Conservation (phyloP, 345 rosid genomes). For the Noccaea bulbosa region DNA sequence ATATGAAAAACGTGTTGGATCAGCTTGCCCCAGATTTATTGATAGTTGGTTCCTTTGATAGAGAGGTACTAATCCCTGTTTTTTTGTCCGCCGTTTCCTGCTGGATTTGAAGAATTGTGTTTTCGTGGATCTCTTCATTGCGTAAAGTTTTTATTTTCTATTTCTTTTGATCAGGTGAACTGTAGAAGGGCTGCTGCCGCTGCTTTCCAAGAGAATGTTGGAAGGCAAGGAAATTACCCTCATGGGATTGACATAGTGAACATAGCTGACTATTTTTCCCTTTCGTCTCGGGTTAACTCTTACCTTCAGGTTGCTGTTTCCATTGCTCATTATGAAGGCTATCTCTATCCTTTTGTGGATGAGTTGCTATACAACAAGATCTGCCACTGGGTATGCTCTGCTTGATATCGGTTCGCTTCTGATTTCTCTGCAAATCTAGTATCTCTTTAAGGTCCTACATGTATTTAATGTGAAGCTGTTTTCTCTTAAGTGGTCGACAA, state of each 20-base stretch:
- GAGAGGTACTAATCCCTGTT: slow-evolving; percentile 66
- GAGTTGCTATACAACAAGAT: slow-evolving; percentile 82
- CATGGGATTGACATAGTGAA: slow-evolving; percentile 98
- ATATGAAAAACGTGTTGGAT: slow-evolving; percentile 83
- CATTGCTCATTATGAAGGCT: slow-evolving; percentile 83
- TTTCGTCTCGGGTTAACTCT: slow-evolving; percentile 84
- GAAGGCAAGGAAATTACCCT: slow-evolving; percentile 96
- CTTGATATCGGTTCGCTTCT: slow-evolving; percentile 15
- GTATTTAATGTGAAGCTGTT: background rate
- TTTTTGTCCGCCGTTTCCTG: slow-evolving; percentile 32
- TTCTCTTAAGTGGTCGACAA: background rate
- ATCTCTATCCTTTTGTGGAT: slow-evolving; percentile 86
- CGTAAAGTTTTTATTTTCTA: slow-evolving; percentile 28
- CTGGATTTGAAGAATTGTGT: slow-evolving; percentile 22
- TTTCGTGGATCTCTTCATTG: slow-evolving; percentile 24
- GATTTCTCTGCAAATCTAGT: background rate
- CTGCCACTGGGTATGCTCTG: slow-evolving; percentile 89
- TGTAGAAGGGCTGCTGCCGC: slow-evolving; percentile 99
- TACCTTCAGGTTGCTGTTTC: slow-evolving; percentile 80
- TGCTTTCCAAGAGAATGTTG: slow-evolving; percentile 98
- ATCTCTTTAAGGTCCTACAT: slow-evolving; percentile 4
- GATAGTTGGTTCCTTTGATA: slow-evolving; percentile 89
- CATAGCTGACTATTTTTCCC: slow-evolving; percentile 94
- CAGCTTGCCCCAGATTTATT: slow-evolving; percentile 89
- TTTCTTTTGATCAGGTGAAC: slow-evolving; percentile 68